A percentile compares a stretch with the other conserved stretches of the same genome.
phyloP scores from a whole-genome alignment of 805 yeast genomes.

The Crinitomyces ghanaensis region DNA sequence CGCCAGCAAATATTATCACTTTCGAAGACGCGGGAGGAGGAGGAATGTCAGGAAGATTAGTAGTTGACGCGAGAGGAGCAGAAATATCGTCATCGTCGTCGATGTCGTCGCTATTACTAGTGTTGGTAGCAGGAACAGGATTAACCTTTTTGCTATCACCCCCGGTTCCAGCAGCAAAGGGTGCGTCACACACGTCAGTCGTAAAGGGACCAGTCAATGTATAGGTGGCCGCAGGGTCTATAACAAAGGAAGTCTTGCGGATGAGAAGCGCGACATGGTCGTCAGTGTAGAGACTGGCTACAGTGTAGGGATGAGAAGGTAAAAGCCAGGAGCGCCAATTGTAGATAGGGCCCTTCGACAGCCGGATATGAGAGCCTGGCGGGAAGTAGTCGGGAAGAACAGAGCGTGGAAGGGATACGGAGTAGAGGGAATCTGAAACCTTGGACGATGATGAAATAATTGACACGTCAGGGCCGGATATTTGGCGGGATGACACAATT shows the following conservation, averaged over 20 bases:
- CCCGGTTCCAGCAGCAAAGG: too few species aligned
- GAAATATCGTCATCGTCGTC: too few species aligned
- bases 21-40: constrained; percentile 40
- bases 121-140: too few species aligned
- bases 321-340: constrained; percentile 31
- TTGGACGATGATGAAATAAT: constrained; percentile 17
- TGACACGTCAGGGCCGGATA: constrained; percentile 18
- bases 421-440: constrained; percentile 33
- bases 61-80: too few species aligned
- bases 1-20: constrained; percentile 48
- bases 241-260: constrained; percentile 28
- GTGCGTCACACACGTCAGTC: constrained; percentile 13
- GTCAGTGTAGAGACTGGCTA: constrained; percentile 43
- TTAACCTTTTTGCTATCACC: constrained; percentile 32
- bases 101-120: too few species aligned
- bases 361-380: constrained; percentile 41
- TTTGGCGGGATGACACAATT: constrained; percentile 19
- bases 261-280: constrained; percentile 27
- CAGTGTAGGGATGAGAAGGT: constrained; percentile 34
- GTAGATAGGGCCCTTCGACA: constrained; percentile 18
- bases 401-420: constrained; percentile 39
- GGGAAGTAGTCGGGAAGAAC: constrained; percentile 26
- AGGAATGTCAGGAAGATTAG: too few species aligned
- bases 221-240: constrained; percentile 14
- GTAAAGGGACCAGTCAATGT: constrained; percentile 31